A percentile compares a stretch with the other conserved stretches of the same genome.
Evolutionary conservation across 2,329 filamentous ascomycete species (phyloP).

Genomic region (Fusarium neocosmosporiellum): DNA sequence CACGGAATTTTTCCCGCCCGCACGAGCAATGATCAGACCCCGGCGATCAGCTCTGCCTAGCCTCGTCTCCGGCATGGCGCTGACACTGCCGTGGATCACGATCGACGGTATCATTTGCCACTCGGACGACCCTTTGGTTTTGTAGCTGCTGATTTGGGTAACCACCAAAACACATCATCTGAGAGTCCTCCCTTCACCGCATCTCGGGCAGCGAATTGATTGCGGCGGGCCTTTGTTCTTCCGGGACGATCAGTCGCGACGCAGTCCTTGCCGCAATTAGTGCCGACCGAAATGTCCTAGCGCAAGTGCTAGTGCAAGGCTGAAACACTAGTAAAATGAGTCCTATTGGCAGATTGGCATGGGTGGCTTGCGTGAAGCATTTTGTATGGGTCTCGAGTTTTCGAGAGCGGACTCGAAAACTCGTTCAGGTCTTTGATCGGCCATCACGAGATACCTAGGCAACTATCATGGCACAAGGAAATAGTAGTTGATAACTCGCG

Average conservation of each 20-base stretch:
- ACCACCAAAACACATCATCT: constrained; percentile 19
- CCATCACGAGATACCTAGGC: background rate
- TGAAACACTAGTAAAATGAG: constrained; percentile 15
- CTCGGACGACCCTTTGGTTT: constrained; percentile 25
- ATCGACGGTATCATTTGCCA: constrained; percentile 36
- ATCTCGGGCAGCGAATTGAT: constrained; percentile 16
- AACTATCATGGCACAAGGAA: background rate
- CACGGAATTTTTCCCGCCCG: constrained; percentile 21
- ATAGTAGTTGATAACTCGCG: background rate
- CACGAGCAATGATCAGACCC: constrained; percentile 24
- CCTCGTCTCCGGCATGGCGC: constrained; percentile 9
- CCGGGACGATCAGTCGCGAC: background rate
- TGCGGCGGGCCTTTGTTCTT: background rate
- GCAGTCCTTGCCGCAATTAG: background rate
- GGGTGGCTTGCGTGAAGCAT: background rate
- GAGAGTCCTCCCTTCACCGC: constrained; percentile 16
- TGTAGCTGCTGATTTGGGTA: constrained; percentile 22
- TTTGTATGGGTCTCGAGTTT: background rate
- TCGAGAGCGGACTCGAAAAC: background rate
- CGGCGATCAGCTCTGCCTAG: constrained; percentile 25
- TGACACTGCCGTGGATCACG: constrained; percentile 12
- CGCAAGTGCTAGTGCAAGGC: background rate
- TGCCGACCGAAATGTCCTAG: background rate
- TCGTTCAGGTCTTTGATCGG: background rate
- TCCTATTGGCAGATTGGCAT: background rate